Evolutionary conservation across 192 early-diverging fungal species (phyloP), one percentile per base, ranked within the genome.

Genomic region (Umbelopsis isabellina): DNA sequence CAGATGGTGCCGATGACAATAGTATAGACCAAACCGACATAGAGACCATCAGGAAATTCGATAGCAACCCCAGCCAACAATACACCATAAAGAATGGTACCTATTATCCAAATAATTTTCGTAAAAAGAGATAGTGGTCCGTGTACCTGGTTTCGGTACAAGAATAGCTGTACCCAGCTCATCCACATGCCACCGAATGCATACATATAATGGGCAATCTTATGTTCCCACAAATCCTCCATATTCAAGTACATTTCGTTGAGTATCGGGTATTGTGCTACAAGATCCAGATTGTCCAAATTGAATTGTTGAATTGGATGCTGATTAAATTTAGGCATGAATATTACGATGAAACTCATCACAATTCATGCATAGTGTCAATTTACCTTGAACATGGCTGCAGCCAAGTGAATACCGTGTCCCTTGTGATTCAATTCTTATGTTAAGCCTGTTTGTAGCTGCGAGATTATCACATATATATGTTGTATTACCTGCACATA

Each of bases 161-260:
- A 75, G 51, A 82, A 71, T 37, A 83, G 68, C 46, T 83, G 79
- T 46, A 65, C 80, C 84, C 84, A 85, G 2, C 72, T 72, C 84
- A 85, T 85, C n/a, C 78, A 74, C 66, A 83, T 51, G 0, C 77
- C 84, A 10, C 84, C 84, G 9, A 79, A 72, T 4, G 84, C 84
- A 70, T 85, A 85, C 77, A 85, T 78, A 27, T 85, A 85, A 71
- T 85, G 84, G 1, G 79, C 82, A 52, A 83, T 71, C 7, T 64
- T 74, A 47, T 85, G 84, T 41, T 85, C 84, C 82, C 80, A 85
- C n/a, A 73, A 67, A 51, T 83, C 78, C 37, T 80, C 75, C 67
- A 85, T 85, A 27, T 83, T 65, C 35, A 78, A 45, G n/a, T 85
- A 85, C 11, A 82, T 83, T 13, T 81, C 64, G 10, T 72, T 30